A percentile compares a stretch with the other conserved stretches of the same genome.
phyloP scores from a whole-genome alignment of 2,329 filamentous ascomycete genomes.

The Dichotomopilus funicola region DNA sequence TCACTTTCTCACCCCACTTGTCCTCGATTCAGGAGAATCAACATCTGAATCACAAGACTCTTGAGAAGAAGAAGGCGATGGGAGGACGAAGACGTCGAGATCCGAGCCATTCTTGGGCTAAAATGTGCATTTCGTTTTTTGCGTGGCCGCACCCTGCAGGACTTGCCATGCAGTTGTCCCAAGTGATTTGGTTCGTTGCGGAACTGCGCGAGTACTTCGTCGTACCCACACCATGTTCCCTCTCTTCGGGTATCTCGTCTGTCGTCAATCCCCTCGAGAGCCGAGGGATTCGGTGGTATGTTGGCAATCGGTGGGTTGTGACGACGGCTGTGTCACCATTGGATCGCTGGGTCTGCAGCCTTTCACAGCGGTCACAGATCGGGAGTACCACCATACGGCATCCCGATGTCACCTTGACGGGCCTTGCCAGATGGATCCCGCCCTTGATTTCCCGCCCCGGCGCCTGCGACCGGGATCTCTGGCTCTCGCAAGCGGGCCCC shows the following conservation, averaged over 20 bases:
- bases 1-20: not conserved
- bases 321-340: not conserved
- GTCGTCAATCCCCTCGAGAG: too few relatives aligned
- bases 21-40: not conserved
- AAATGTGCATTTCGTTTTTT: too few relatives aligned
- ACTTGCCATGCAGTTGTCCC: too few relatives aligned
- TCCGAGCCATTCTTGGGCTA: not conserved
- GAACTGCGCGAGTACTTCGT: too few relatives aligned
- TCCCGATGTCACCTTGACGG: not conserved
- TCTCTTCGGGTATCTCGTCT: too few relatives aligned
- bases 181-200: too few relatives aligned
- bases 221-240: too few relatives aligned
- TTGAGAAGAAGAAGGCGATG: not conserved
- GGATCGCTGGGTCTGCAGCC: conserved; percentile 6
- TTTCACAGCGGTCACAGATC: conserved; percentile 3
- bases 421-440: not conserved
- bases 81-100: not conserved
- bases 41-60: not conserved
- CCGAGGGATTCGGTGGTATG: not conserved
- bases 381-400: not conserved
- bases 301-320: too few relatives aligned
- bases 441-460: not conserved
- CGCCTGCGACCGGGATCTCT: not conserved
- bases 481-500: not conserved
- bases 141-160: too few relatives aligned